Evolutionary conservation across 1,139 yeast species (phyloP), one percentile per base, ranked within the genome.

Genomic region (Pichia sp.): DNA sequence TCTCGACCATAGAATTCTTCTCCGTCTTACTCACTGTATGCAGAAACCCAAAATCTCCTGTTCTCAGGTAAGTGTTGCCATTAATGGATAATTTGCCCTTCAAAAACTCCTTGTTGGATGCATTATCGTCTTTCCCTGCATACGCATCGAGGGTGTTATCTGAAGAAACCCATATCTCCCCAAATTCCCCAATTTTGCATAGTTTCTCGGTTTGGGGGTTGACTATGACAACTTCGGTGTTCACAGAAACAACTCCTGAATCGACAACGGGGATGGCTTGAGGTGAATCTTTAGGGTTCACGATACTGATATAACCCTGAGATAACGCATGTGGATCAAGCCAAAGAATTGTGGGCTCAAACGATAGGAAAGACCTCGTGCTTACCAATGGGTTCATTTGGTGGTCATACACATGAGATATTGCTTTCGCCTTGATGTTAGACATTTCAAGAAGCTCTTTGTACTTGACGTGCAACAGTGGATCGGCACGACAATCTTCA

Each of bases 91-190:
- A 30, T 45, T 54, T 8, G 54, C 63, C 34, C 44, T 38, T 42
- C 7, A 45, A 45, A 22, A 48, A 48, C 4, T 51, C 46, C 16
- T 43, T 44, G 3, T 45, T 35, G 13, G 27, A 10, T 4, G 34
- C 25, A n/a, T 32, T 41, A 17, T 39, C 29, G 6, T 72, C 74
- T 31, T 63, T 62, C 1, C 42, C 45, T 8, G 74, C 73, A 2
- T 78, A 75, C 41, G 72, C 70, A 13, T 30, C 33, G 33, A 78
- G 74, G 49, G 80, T 86, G 1, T 91, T 94, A 48, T 87, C 95
- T 1, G 95, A 82, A 44, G 83, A 74, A 3, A 91, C 93, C 98
- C 98, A 91, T 31, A 91, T 87, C 60, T 91, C 98, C 27, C 99
- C 99, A 56, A 77, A 80, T 56, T 93, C 98, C n/a, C 97, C 97